Conservation (phyloP, 2,329 filamentous ascomycete genomes). For the Neofusicoccum umdonicola region DNA sequence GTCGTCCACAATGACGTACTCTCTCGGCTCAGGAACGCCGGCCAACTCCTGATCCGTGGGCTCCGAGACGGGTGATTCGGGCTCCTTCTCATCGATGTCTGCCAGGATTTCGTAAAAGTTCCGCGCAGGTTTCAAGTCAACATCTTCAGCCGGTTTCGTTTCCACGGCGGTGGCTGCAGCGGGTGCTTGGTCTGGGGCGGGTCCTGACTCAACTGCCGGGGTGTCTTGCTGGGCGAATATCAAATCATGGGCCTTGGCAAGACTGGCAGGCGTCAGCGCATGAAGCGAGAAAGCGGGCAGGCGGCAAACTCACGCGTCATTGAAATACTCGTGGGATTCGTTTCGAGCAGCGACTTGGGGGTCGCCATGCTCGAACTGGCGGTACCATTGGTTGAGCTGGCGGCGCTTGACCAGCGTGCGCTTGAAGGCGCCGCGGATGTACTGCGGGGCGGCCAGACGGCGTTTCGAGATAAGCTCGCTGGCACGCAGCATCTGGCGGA, state of each 20-base stretch:
- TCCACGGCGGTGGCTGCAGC: not conserved
- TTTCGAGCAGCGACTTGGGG: not conserved
- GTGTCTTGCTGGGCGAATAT: not conserved
- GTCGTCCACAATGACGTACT: slow-evolving; percentile 16
- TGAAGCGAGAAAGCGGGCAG: not conserved
- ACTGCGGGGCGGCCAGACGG: not conserved
- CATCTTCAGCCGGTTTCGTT: not conserved
- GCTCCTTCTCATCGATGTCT: not conserved
- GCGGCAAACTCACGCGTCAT: not conserved
- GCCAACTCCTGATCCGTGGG: not conserved
- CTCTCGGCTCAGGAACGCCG: not conserved
- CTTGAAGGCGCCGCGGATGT: slow-evolving; percentile 2
- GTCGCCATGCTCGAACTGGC: not conserved
- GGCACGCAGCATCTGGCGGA: not conserved
- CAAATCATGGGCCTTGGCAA: slow-evolving; percentile 4
- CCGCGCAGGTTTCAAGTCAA: not conserved
- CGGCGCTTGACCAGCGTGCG: slow-evolving; percentile 11
- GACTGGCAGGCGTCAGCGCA: not conserved
- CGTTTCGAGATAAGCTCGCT: slow-evolving; percentile 6
- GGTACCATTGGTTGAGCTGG: not conserved
- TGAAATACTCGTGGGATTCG: not conserved
- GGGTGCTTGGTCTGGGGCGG: not conserved
- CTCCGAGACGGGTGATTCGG: not conserved
- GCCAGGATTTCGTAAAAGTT: slow-evolving; percentile 7
- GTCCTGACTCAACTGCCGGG: not conserved